Conservation (phyloP, 768 basidiomycete genomes). For the Auriscalpium orientale region DNA sequence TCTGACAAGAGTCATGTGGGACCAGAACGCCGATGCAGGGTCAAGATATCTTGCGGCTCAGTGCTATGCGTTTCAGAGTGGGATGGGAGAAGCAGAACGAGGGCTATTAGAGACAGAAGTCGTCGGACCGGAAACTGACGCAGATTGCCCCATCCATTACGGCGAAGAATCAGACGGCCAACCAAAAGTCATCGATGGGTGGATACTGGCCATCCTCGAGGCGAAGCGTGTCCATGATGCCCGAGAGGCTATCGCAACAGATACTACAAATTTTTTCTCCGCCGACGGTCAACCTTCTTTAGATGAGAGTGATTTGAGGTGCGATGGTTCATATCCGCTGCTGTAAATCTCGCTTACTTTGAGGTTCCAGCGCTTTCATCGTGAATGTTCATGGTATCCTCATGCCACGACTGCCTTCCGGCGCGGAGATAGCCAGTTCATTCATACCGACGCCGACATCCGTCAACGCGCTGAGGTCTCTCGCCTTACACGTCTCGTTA, state of each 20-base stretch:
- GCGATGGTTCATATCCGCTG: conserved; percentile 11
- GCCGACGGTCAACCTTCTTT: conserved; percentile 33
- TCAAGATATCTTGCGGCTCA: conserved; percentile 65
- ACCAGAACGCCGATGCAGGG: conserved; percentile 54
- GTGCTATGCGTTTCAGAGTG: conserved; percentile 68
- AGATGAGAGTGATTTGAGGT: conserved; percentile 50
- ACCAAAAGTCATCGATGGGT: conserved; percentile 54
- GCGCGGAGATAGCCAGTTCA: conserved; percentile 21
- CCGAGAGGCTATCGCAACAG: conserved; percentile 37
- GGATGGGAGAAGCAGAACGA: conserved; percentile 74
- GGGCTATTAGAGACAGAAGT: conserved; percentile 53
- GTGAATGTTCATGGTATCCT: conserved; percentile 61
- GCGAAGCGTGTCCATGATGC: conserved; percentile 45
- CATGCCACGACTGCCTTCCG: conserved; percentile 40
- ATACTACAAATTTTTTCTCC: conserved; percentile 40
- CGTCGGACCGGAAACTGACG: conserved; percentile 50
- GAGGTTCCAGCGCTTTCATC: conserved; percentile 40
- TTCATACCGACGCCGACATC: conserved; percentile 63
- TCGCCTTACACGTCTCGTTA: conserved; percentile 59
- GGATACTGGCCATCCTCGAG: conserved; percentile 75
- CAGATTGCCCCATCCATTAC: conserved; percentile 59
- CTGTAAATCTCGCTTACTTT: conserved; percentile 12
- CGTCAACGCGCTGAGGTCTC: conserved; percentile 44
- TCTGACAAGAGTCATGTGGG: conserved; percentile 35
- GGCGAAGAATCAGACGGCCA: conserved; percentile 42